A percentile compares a stretch with the other conserved stretches of the same genome.
Conservation (phyloP, 768 basidiomycete genomes). For the Lactifluus hygrophoroides region DNA sequence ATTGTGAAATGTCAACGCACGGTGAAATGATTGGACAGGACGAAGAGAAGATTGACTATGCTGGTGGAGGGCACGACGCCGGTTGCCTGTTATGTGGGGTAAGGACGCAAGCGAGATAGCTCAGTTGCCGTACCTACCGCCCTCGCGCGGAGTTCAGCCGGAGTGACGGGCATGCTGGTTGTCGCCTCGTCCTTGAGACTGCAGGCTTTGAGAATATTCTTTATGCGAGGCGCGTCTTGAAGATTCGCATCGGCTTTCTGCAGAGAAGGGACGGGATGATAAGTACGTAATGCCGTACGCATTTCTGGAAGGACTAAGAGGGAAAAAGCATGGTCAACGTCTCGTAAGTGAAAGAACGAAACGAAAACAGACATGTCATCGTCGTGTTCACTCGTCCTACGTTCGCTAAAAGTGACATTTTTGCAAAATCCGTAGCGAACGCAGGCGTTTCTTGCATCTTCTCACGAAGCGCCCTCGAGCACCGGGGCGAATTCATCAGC, state of each 20-base stretch:
- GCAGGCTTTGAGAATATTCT: constrained; percentile 60
- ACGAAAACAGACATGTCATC: constrained; percentile 52
- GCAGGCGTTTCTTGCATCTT: constrained; percentile 53
- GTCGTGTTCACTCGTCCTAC: constrained; percentile 78
- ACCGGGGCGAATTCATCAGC: constrained; percentile 49
- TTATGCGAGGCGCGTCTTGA: constrained; percentile 73
- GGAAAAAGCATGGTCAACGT: neutral
- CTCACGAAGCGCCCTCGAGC: constrained; percentile 61
- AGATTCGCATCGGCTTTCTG: constrained; percentile 63
- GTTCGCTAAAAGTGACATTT: constrained; percentile 65
- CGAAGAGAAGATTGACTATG: constrained; percentile 61
- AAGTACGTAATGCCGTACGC: constrained; percentile 67
- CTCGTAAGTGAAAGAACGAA: neutral
- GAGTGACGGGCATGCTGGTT: constrained; percentile 40
- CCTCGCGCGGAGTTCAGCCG: constrained; percentile 47
- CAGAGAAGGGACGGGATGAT: constrained; percentile 68
- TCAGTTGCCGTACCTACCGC: constrained; percentile 33
- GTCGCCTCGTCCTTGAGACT: constrained; percentile 39
- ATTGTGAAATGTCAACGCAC: no score
- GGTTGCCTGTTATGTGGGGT: constrained; percentile 29
- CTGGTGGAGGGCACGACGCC: constrained; percentile 58
- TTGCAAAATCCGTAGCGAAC: constrained; percentile 64
- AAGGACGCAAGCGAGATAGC: neutral
- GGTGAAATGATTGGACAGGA: constrained; percentile 47
- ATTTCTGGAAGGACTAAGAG: constrained; percentile 69